Evolutionary conservation across 306 rosid genomes (phyloP), one percentile per base, ranked within the genome.

Genomic region (Delonix regia): DNA sequence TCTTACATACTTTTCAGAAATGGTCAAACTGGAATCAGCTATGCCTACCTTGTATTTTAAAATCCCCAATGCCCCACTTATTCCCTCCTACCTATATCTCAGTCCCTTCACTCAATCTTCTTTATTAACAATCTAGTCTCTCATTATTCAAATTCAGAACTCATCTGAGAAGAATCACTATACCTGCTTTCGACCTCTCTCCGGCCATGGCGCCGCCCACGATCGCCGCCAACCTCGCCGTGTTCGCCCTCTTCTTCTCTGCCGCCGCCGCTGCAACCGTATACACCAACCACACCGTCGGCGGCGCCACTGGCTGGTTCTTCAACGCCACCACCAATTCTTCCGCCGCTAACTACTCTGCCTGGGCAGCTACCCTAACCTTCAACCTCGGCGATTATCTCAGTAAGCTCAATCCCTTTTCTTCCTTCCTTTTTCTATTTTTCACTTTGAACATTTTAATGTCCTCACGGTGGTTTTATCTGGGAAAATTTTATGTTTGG

Each of bases 321-420:
- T 94, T 92, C 91, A 86, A 92, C 83, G 19, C 90, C 72, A 74
- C 89, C 75, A 81, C 89, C 78, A 88, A 87, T 85, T 65, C 87
- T 3, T n/a, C 99, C 60, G 85, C 90, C 73, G 27, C 95, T 2
- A 90, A 92, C 75, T 94, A 92, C 91, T 74, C 95, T 62, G 34
- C 85, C 39, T 94, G 99, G 99, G 91, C 97, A 9, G 83, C 91
- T 6, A n/a, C 51, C 14, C 90, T 88, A 64, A 85, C 86, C 57
- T 94, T 94, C 90, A 82, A 81, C 69, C 97, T 94, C 22, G 97
- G 99, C 51, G 99, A 94, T 77, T 90, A 18, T 79, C 93, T 94
- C 83, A 83, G 99, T 94, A 82, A 85, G 80, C 56, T 74, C 80
- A 52, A 52, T 75, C 82, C 2, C 69, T 16, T 4, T 33, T 59